Base-by-base conservation (phyloP, 1,284 basidiomycete species). In the Taiwanofungus camphoratus region DNA sequence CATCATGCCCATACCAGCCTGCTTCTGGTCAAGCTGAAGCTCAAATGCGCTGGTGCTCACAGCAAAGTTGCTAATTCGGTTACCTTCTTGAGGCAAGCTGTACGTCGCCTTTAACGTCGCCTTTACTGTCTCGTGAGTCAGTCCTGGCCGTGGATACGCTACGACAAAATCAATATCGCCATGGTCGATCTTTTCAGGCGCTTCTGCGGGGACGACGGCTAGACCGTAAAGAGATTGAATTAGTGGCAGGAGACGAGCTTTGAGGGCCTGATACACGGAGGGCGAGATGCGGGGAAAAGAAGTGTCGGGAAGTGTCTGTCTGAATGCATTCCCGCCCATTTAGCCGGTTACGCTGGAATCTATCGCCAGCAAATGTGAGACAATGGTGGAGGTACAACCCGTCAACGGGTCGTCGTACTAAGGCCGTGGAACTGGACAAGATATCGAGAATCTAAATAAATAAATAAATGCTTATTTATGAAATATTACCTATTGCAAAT, bases 251-350 rank as follows among this genome's bases (percentile, higher is more conserved):
- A 79, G 53, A 13, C 64, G 66, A 0, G 63, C 54, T 60, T 79
- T 84, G 27, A 82, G 56, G 0, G 61, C 52, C 15, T 56, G 33
- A 56, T 86, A 86, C 31, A 76, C 64, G 2, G 58, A 29, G 0
- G 76, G 69, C 19, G 74, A 68, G 41, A 86, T 69, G 5, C 82
- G 74, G 32, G 82, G 82, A 48, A 84, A 77, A 0, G 72, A 61
- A 5, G 60, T 63, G 3, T 67, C 39, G 4, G 66, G 62, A 1
- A 81, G 59, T n/a, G 53, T 43, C 12, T 66, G 56, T 32, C 65
- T 64, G 64, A 86, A 84, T 3, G 82, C 82, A 54, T 71, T 79
- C 18, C 82, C 83, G 15, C 82, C 83, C 82, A 86, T 86, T 8
- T 40, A n/a, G n/a, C n/a, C n/a, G n/a, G n/a, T n/a, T n/a, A n/a